These are phyloP conservation scores for Phytopythium aichiense DNA, from an alignment of 352 stramenopile genomes.

Conservation along the genomic window DNA sequence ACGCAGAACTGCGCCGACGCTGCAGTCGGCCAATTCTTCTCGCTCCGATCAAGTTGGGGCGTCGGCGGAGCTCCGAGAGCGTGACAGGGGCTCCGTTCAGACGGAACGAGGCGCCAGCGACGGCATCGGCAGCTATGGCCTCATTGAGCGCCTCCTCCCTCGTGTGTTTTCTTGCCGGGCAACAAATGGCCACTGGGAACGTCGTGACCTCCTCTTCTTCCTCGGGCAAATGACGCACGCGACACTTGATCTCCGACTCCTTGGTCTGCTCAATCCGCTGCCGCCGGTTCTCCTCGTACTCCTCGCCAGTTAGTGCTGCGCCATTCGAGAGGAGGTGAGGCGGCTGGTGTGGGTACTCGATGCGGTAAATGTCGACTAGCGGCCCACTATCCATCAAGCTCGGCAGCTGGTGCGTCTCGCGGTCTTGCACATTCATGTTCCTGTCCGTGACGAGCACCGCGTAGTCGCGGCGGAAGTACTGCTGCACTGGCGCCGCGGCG, in stretches of 20 bases:
- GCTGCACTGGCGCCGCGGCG: conserved; percentile 59
- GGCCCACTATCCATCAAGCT: conserved; percentile 81
- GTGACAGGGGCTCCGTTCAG: conserved; percentile 70
- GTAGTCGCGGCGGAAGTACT: conserved; percentile 91
- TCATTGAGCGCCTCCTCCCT: conserved; percentile 8
- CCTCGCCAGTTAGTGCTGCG: conserved; percentile 23
- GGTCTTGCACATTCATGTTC: conserved; percentile 87
- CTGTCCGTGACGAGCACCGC: conserved; percentile 83
- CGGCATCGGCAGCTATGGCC: conserved; percentile 10
- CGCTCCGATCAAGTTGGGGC: conserved; percentile 22
- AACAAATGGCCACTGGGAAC: conserved; percentile 47
- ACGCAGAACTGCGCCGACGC: conserved; percentile 29
- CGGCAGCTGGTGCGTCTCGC: conserved; percentile 78
- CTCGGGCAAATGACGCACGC: conserved; percentile 43
- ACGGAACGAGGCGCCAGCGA: conserved; percentile 51
- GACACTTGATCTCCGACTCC: conserved; percentile 65
- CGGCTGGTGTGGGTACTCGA: conserved; percentile 72
- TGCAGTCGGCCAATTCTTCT: conserved; percentile 17
- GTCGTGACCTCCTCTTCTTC: conserved; percentile 35
- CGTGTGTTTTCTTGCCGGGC: conserved; percentile 4
- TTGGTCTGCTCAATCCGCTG: conserved; percentile 59
- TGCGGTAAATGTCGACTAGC: conserved; percentile 69
- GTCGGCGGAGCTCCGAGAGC: conserved; percentile 57
- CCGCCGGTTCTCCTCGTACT: conserved; percentile 63
- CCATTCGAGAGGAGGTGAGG: conserved; percentile 47